phyloP scores from a whole-genome alignment of 495 filamentous ascomycete genomes.

The Penicillium argentinense region DNA sequence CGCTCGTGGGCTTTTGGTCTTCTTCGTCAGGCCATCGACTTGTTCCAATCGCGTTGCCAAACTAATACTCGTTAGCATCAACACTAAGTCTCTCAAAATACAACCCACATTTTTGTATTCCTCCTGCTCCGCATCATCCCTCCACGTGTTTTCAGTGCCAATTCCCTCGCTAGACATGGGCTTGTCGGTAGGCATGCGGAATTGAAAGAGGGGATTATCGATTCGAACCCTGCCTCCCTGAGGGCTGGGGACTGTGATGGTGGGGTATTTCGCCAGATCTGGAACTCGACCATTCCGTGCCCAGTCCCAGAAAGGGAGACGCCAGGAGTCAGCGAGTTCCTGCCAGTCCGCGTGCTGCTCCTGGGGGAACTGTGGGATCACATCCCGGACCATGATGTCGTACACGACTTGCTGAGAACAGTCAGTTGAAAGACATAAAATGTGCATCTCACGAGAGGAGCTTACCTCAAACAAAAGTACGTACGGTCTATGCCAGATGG shows the following conservation, averaged over 20 bases:
- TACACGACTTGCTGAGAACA: constrained; percentile 21
- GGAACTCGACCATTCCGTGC: constrained; percentile 39
- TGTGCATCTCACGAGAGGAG: no score
- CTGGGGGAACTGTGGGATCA: constrained; percentile 27
- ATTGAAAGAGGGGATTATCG: constrained; percentile 31
- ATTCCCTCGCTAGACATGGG: constrained; percentile 8
- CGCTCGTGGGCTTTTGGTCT: constrained; percentile 4
- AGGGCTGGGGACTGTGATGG: constrained; percentile 27
- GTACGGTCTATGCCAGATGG: constrained; percentile 49
- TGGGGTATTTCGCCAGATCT: constrained; percentile 26
- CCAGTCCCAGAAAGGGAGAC: constrained; percentile 61
- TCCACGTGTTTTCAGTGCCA: constrained; percentile 8
- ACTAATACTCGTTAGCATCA: neutral
- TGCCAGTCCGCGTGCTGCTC: constrained; percentile 20
- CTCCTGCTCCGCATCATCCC: constrained; percentile 24
- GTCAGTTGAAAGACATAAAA: no score
- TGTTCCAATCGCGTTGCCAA: constrained; percentile 9
- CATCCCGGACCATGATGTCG: constrained; percentile 25
- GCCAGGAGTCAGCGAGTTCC: constrained; percentile 47
- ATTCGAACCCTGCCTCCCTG: constrained; percentile 15
- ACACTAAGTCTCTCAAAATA: fast-evolving
- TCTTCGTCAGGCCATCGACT: constrained; percentile 10
- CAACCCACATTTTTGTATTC: constrained; percentile 27
- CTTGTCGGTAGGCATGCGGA: constrained; percentile 8
- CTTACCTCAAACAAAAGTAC: constrained; percentile 44